Base-by-base conservation (phyloP, 768 basidiomycete species). In the Termitomyces sp. region DNA sequence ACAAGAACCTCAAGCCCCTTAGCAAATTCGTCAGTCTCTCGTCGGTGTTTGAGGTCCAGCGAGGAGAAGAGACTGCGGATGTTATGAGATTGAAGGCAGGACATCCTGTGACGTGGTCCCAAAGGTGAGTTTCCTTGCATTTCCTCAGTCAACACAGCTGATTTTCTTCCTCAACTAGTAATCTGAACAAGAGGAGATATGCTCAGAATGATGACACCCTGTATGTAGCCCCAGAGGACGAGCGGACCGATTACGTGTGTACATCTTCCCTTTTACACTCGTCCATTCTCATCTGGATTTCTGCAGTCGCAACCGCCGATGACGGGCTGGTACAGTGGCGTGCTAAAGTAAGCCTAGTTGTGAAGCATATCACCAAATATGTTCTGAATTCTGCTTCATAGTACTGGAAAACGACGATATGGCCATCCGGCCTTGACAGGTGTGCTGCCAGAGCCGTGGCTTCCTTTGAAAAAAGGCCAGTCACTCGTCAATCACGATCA, bases 391-490 rank as follows among this genome's bases (percentile, higher is more conserved):
- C 15, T 31, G 45, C 30, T 3, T 41, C 36, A 3, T 61, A 94
- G 92, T 69, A 97, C 95, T n/a, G 94, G 94, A 11, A 93, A 95
- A 70, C 78, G 91, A 52, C 86, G 95, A 44, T 98, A 98, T 65
- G 95, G 92, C 0, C 96, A 98, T 69, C 96, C 96, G 4, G 96
- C 94, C 1, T 80, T 98, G 22, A 93, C 89, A n/a, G 96, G 96
- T 2, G 83, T 91, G 4, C 82, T 98, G 0, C 96, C 96, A 2
- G 86, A 89, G 58, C 95, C 96, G 0, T 98, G 96, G 96, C 81
- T 98, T 3, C 95, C 95, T 1, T 75, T 94, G 54, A 93, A 91
- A 75, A 91, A 87, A 67, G 89, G 86, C 0, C 89, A 93, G 67
- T 82, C 82, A 0, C 79, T 90, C 2, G 84, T 87, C 22, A 93